Evolutionary conservation across 176 grass and related monocot genomes (phyloP).

Genomic region (Hordeum vulgare): DNA sequence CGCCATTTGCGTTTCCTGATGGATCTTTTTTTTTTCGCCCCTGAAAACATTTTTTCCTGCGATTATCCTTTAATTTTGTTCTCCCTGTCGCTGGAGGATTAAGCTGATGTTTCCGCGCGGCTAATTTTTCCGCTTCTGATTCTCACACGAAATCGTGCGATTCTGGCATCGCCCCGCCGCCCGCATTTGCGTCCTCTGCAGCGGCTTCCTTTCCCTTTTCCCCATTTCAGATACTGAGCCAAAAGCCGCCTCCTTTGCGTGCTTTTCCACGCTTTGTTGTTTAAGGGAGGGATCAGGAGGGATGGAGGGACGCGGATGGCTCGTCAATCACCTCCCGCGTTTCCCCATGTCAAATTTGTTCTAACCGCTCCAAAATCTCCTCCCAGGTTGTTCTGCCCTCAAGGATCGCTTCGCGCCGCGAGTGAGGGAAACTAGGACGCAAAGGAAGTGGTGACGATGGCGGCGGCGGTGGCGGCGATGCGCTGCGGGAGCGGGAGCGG

Average conservation of each 20-base stretch:
- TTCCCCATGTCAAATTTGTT: conserved; percentile 30
- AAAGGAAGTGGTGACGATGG: conserved; percentile 50
- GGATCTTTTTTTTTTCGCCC: background rate
- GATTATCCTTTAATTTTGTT: background rate
- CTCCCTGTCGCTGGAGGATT: background rate
- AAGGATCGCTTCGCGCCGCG: background rate
- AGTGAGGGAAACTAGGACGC: background rate
- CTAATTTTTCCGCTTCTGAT: background rate
- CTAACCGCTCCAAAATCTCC: conserved; percentile 24
- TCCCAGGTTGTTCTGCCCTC: conserved; percentile 16
- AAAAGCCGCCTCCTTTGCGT: conserved; percentile 64
- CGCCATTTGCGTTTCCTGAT: conserved; percentile 13
- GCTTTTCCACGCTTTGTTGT: conserved; percentile 48
- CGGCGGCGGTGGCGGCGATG: conserved; percentile 59
- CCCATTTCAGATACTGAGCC: conserved; percentile 29
- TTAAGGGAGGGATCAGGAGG: background rate
- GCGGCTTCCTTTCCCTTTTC: conserved; percentile 10
- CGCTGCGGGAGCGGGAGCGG: conserved; percentile 50
- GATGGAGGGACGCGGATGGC: background rate
- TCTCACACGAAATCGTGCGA: background rate
- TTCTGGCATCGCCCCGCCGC: background rate
- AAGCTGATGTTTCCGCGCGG: background rate
- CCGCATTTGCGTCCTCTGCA: conserved; percentile 40
- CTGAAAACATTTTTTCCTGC: background rate
- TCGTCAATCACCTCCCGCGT: conserved; percentile 25